These are phyloP conservation scores for Auriculariales sp. DNA, from an alignment of 768 basidiomycete genomes.

Conservation along the genomic window DNA sequence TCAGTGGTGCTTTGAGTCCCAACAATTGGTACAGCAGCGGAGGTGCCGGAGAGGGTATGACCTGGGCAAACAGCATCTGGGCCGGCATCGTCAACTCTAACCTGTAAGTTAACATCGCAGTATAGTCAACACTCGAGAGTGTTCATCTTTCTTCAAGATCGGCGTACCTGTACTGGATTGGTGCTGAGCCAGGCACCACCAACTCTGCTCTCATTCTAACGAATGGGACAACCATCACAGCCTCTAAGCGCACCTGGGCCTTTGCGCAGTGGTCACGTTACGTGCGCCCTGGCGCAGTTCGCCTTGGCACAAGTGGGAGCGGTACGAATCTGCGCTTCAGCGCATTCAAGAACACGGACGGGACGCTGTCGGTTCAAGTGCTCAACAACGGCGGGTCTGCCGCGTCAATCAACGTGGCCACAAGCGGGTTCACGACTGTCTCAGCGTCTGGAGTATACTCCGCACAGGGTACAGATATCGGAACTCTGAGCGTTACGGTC, in stretches of 20 bases:
- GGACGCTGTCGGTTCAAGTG: background rate
- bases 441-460: background rate
- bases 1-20: constrained; percentile 1
- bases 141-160: no score
- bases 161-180: constrained; percentile 6
- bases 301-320: constrained; percentile 1
- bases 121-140: no score
- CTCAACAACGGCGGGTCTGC: background rate
- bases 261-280: constrained; percentile 6
- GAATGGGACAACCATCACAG: background rate
- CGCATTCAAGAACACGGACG: constrained; percentile 6
- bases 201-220: constrained; percentile 2
- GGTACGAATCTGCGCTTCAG: background rate
- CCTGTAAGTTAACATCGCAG: no score
- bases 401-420: background rate
- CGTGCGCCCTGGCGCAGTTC: constrained; percentile 6
- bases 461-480: background rate
- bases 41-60: background rate
- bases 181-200: constrained; percentile 3
- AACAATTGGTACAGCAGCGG: constrained; percentile 1
- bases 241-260: constrained; percentile 6
- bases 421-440: background rate
- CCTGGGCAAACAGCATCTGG: constrained; percentile 2
- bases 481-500: background rate
- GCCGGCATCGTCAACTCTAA: constrained; percentile 2